A percentile compares a stretch with the other conserved stretches of the same genome.
phyloP scores from a whole-genome alignment of 1,284 basidiomycete genomes.

The Chiua sp. region DNA sequence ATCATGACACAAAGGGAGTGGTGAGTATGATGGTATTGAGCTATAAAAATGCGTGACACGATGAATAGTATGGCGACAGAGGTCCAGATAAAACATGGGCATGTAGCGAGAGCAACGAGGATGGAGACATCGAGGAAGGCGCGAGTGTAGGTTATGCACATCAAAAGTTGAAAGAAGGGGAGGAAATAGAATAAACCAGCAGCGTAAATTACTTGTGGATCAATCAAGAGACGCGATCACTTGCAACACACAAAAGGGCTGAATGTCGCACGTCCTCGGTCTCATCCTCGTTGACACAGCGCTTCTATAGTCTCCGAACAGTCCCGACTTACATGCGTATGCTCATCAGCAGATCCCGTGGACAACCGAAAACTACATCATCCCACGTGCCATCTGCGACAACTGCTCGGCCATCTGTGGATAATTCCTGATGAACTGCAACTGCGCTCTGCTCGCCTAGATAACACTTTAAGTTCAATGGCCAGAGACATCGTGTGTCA shows the following conservation, averaged over 20 bases:
- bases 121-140: background rate
- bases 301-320: constrained; percentile 21
- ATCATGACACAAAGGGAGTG: constrained; percentile 4
- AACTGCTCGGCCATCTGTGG: constrained; percentile 80
- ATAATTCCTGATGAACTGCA: constrained; percentile 83
- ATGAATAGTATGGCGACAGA: constrained; percentile 1
- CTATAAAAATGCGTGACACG: constrained; percentile 5
- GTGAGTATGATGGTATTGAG: constrained; percentile 24
- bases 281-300: constrained; percentile 5
- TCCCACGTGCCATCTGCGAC: constrained; percentile 54
- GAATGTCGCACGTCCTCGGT: constrained; percentile 3
- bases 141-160: constrained; percentile 1
- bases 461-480: constrained; percentile 9
- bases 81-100: constrained; percentile 1
- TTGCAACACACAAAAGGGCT: constrained; percentile 1
- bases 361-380: constrained; percentile 30
- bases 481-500: background rate
- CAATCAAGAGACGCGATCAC: constrained; percentile 14
- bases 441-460: constrained; percentile 81
- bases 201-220: constrained; percentile 5
- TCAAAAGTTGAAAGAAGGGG: background rate
- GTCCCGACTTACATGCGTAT: constrained; percentile 18
- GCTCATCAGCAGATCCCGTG: constrained; percentile 2
- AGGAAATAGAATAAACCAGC: background rate
- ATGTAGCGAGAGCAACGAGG: background rate